A percentile compares a stretch with the other conserved stretches of the same genome.
These are phyloP conservation scores for Cryptococcus sp. DNA, from an alignment of 1,284 basidiomycete genomes.

Conservation along the genomic window DNA sequence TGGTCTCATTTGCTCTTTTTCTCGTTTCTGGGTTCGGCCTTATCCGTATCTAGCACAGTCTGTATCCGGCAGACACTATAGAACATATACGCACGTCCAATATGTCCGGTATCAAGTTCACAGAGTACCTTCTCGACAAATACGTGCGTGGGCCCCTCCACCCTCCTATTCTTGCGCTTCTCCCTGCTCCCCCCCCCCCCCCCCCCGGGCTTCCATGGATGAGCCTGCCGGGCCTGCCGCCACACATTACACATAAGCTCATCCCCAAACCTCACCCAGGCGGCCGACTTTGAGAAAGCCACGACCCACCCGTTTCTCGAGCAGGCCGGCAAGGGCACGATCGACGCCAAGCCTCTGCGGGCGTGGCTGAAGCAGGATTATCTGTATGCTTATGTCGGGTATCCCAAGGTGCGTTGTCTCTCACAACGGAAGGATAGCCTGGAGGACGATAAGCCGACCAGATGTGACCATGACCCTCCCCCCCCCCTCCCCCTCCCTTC, in stretches of 20 bases:
- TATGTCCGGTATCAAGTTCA: conserved; percentile 12
- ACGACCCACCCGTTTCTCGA: conserved; percentile 59
- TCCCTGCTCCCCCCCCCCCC: background rate
- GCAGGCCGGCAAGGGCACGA: conserved; percentile 56
- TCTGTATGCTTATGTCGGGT: conserved; percentile 56
- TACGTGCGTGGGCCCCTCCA: conserved; percentile 11
- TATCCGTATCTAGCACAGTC: background rate
- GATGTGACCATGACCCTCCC: too few relatives aligned
- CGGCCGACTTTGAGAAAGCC: conserved; percentile 48
- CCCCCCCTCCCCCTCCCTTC: too few relatives aligned
- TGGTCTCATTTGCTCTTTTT: too few relatives aligned
- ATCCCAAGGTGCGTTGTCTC: conserved; percentile 26
- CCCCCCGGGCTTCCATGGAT: too few relatives aligned
- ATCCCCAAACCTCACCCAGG: conserved; percentile 14
- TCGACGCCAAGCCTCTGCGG: conserved; percentile 55
- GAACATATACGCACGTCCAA: too few relatives aligned
- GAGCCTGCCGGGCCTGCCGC: too few relatives aligned
- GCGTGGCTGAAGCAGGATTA: conserved; percentile 65
- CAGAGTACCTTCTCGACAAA: conserved; percentile 17
- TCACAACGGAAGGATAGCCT: conserved; percentile 6
- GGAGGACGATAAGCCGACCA: background rate
- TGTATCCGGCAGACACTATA: background rate
- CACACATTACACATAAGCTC: too few relatives aligned
- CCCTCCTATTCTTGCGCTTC: background rate
- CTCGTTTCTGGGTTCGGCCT: background rate